Evolutionary conservation across 108 stramenopile genomes (phyloP).

Genomic region (Pseudonitzschia multistriata): DNA sequence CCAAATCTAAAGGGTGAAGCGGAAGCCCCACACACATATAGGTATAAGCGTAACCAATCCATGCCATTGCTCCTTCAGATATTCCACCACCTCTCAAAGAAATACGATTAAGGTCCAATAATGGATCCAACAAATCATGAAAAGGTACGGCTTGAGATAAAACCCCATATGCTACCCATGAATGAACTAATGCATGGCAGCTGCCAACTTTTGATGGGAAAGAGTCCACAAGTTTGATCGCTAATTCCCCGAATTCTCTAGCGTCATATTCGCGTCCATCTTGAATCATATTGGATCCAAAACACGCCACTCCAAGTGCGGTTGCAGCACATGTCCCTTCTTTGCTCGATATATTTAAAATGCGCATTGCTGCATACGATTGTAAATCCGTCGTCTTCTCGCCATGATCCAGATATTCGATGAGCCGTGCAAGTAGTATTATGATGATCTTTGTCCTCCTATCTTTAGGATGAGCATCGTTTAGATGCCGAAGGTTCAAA

Average conservation of each 20-base stretch:
- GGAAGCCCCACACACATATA: constrained; percentile 36
- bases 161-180: background rate
- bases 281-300: background rate
- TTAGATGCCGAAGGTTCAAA: constrained; percentile 17
- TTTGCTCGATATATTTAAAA: constrained; percentile 13
- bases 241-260: constrained; percentile 16
- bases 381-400: background rate
- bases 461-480: constrained; percentile 6
- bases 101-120: constrained; percentile 24
- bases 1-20: constrained; percentile 24
- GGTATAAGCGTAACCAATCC: constrained; percentile 20
- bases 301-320: constrained; percentile 5
- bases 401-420: background rate
- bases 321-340: constrained; percentile 21
- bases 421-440: constrained; percentile 4
- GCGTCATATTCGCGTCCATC: constrained; percentile 21
- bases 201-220: constrained; percentile 14
- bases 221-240: constrained; percentile 13
- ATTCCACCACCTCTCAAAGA: constrained; percentile 24
- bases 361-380: constrained; percentile 10
- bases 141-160: constrained; percentile 23
- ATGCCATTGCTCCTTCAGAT: constrained; percentile 14
- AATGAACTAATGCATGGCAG: constrained; percentile 7
- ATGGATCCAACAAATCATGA: constrained; percentile 30
- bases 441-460: constrained; percentile 7